Evolutionary conservation across 768 basidiomycete species (phyloP), one percentile per base, ranked within the genome.

Genomic region (Lactarius akahatsu): DNA sequence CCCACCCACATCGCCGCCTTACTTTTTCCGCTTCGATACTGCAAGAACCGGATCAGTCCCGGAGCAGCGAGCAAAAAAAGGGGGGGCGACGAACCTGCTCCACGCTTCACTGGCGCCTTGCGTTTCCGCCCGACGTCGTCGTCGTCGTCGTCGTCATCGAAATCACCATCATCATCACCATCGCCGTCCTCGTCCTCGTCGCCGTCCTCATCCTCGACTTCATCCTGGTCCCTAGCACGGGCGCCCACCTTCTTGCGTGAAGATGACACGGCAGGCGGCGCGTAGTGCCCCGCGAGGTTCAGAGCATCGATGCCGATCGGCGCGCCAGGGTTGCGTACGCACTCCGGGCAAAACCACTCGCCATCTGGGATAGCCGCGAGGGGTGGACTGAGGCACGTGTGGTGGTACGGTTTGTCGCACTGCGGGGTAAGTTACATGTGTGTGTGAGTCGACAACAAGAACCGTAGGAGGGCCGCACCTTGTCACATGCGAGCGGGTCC

Each of bases 331-430:
- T 84, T 81, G 40, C 80, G 80, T 11, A 77, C 76, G 73, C 94
- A 96, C 63, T 85, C 80, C 0, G 89, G 86, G 72, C 94, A 96
- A 81, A 94, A 94, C 94, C 94, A 95, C 78, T 95, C 91, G 43
- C 92, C 96, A 40, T 91, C 89, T 0, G 96, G 96, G 20, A 96
- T 80, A 4, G 81, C 85, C 18, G 78, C 75, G 56, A 98, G 77
- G 2, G 94, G 92, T 20, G 94, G 94, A 52, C 80, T 78, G 55
- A 96, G 84, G 75, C 96, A 98, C 15, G 80, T 81, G 16, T 91
- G 80, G 75, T 98, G 96, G 75, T 90, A 96, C 1, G 94, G 92
- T 52, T 83, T 81, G 73, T 98, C 96, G 74, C 96, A 98, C 91
- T 96, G 68, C 11, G n/a, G 20, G 54, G 13, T 9, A 26, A 26